These are phyloP conservation scores for Colletotrichum cereale DNA, from an alignment of 2,329 filamentous ascomycete genomes.

Conservation along the genomic window DNA sequence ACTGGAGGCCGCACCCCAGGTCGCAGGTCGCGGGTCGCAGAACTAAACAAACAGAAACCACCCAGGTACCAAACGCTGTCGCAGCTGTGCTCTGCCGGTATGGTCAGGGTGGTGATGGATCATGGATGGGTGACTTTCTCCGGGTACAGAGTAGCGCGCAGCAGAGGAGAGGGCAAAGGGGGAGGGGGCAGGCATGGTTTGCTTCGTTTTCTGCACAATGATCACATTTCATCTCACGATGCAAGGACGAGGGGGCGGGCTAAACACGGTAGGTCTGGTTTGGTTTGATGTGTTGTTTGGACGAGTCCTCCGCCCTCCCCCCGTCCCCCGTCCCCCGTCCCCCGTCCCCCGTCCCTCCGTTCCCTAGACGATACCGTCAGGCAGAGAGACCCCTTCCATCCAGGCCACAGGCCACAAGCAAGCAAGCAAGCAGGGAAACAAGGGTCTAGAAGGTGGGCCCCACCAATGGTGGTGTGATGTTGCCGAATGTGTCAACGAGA, in stretches of 20 bases:
- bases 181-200: slow-evolving; percentile 2
- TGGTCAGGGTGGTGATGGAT: neutral
- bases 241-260: slow-evolving; percentile 19
- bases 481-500: slow-evolving; percentile 2
- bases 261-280: slow-evolving; percentile 17
- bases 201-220: slow-evolving; percentile 13
- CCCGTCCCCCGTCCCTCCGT: neutral
- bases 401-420: neutral
- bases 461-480: slow-evolving; percentile 33
- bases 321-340: no score
- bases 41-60: neutral
- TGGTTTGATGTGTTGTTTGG: slow-evolving; percentile 18
- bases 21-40: neutral
- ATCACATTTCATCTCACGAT: slow-evolving; percentile 16
- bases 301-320: neutral
- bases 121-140: neutral
- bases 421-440: neutral
- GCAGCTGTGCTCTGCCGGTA: neutral
- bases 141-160: neutral
- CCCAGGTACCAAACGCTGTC: neutral
- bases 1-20: neutral
- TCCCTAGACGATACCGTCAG: no score
- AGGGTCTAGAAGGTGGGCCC: slow-evolving; percentile 12
- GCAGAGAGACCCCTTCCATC: slow-evolving; percentile 4
- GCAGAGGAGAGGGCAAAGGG: no score